These are phyloP conservation scores for Hsuehochloa calcarea DNA, from an alignment of 176 grass and related monocot genomes.

Conservation along the genomic window DNA sequence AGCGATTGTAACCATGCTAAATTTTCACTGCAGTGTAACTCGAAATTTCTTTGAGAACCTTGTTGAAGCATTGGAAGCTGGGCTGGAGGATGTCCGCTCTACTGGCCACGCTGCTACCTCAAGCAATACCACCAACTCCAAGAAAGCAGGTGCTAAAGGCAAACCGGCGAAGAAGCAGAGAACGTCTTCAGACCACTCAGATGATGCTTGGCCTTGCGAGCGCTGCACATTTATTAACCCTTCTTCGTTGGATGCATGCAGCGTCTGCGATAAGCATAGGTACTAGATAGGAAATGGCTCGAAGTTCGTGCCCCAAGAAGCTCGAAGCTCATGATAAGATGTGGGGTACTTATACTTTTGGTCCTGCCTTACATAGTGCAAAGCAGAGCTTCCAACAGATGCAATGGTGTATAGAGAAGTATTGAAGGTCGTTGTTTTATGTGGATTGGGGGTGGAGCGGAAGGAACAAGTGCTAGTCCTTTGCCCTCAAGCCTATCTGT, in stretches of 20 bases:
- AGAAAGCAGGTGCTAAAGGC: slow-evolving; percentile 41
- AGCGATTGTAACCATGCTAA: slow-evolving; percentile 1
- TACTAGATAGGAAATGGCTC: slow-evolving; percentile 18
- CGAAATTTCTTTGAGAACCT: slow-evolving; percentile 93
- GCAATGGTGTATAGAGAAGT: slow-evolving; percentile 23
- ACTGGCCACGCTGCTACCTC: slow-evolving; percentile 41
- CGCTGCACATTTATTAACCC: slow-evolving; percentile 60
- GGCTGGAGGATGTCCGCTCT: slow-evolving; percentile 64
- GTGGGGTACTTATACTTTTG: neutral
- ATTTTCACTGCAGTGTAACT: slow-evolving; percentile 58
- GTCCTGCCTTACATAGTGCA: neutral
- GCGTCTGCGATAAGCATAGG: slow-evolving; percentile 22
- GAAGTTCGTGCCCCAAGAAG: neutral
- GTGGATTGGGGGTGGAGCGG: neutral
- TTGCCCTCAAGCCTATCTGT: neutral
- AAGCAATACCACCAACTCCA: slow-evolving; percentile 42
- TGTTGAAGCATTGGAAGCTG: slow-evolving; percentile 77
- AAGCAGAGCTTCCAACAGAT: slow-evolving; percentile 18
- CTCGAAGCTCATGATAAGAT: neutral
- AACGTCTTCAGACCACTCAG: slow-evolving; percentile 35
- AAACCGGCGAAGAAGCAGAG: slow-evolving; percentile 53
- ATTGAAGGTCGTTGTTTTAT: neutral
- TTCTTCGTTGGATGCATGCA: slow-evolving; percentile 36
- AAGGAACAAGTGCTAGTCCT: neutral
- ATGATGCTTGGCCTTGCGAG: slow-evolving; percentile 59